Evolutionary conservation across 2,329 filamentous ascomycete genomes (phyloP), one percentile per base, ranked within the genome.

Genomic region (Penicillium digitatum): DNA sequence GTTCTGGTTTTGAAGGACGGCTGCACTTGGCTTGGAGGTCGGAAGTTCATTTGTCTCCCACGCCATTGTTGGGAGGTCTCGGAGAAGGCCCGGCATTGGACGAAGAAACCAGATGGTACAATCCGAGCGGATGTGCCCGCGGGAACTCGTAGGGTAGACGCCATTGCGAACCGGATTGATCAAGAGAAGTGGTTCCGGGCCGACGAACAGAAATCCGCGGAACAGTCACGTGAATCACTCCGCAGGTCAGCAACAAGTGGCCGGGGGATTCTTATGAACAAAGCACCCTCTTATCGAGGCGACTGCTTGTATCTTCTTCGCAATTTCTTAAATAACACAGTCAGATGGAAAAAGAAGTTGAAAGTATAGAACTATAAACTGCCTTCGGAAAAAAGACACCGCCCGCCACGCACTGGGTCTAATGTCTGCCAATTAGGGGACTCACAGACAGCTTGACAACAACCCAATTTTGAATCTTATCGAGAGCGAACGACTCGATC

Each of bases 1-100:
- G 68, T 62, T 42, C 68, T 61, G 29, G 71, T 66, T 46, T 67
- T 69, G 64, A 76, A 72, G 49, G 75, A 76, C 29, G 73, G 73
- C 56, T 75, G 59, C 16, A 56, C 39, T 20, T 51, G 10, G 42
- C 49, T 54, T 12, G 54, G 52, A 42, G 62, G 51, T 35, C 49
- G 49, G 51, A 64, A 64, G 42, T 64, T 62, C 48, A 55, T 52
- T 24, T 52, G 46, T 46, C 59, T 48, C 35, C 57, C 59, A 31
- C 61, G 62, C 61, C 57, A 62, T 55, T 61, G 66, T 40, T 65
- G 65, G 48, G 63, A 50, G 11, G 67, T 59, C 37, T 69, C 65
- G 12, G 73, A 75, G 54, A 76, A 75, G 50, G 60, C 48, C 47
- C 73, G 72, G 57, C 59, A 68, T 64, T 68, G 68, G 47, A 61